A percentile compares a stretch with the other conserved stretches of the same genome.
These are phyloP conservation scores for Vitis hybrid DNA, from an alignment of 177 flowering plant genomes.

Conservation along the genomic window DNA sequence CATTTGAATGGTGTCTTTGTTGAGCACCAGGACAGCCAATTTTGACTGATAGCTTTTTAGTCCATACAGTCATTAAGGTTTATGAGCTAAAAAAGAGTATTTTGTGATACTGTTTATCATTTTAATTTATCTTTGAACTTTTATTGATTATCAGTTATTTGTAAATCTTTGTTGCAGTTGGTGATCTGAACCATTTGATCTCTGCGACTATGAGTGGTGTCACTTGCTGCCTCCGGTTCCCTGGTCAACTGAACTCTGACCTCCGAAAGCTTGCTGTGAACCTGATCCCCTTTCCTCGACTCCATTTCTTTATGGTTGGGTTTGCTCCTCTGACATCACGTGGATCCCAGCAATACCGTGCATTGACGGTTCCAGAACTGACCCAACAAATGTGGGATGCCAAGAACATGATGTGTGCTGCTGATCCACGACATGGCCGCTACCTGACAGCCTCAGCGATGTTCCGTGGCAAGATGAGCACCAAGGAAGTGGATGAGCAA, in stretches of 20 bases:
- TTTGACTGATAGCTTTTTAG: no score
- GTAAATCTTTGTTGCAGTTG: conserved; percentile 40
- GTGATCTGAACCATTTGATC: conserved; percentile 69
- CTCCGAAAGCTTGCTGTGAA: conserved; percentile 69
- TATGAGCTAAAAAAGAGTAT: no score
- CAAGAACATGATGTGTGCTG: conserved; percentile 77
- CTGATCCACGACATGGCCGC: conserved; percentile 70
- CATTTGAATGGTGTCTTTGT: no score
- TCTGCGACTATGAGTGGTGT: conserved; percentile 80
- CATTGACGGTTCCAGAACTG: conserved; percentile 66
- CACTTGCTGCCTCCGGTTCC: conserved; percentile 72
- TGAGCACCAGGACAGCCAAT: no score
- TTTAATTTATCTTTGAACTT: no score
- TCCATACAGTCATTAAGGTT: no score
- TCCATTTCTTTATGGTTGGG: conserved; percentile 70
- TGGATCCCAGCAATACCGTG: conserved; percentile 66
- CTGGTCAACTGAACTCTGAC: conserved; percentile 67
- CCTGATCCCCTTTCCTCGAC: conserved; percentile 68
- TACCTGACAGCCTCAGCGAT: conserved; percentile 74
- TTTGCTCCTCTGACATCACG: conserved; percentile 70
- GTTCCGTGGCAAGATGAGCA: conserved; percentile 77
- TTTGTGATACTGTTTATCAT: no score
- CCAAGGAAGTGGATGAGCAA: conserved; percentile 69
- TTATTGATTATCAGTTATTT: no score
- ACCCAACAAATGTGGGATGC: conserved; percentile 83